Evolutionary conservation across 164 flowering plant species (phyloP), one percentile per base, ranked within the genome.

Genomic region (Sedum album): DNA sequence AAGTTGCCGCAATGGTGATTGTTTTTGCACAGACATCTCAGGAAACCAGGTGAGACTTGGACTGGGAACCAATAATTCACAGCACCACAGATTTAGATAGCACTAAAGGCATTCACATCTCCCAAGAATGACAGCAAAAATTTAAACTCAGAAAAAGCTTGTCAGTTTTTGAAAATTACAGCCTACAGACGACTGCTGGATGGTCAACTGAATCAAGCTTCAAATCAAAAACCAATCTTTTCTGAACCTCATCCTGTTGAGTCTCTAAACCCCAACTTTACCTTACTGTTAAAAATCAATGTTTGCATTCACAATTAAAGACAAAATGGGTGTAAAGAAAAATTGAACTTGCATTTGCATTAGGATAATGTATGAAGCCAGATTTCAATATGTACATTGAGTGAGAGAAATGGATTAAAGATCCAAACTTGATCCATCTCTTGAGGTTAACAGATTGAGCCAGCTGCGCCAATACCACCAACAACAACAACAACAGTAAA

Each of bases 401-500:
- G 57, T 51, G 25, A 51, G 57, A 51, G 21, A 51, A 51, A 51
- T 51, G 26, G 57, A 51, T 25, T 51, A 51, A 51, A 51, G 26
- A n/a, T 51, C 57, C 57, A 51, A n/a, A 51, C 57, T 23, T n/a
- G 6, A 10, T 5, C 21, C 48, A 13, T 44, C 48, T 3, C 25
- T 51, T 51, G 57, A 51, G 57, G 48, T 44, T 44, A 44, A 14
- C 57, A 51, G 57, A 51, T 51, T 51, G 57, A 51, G 57, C 57
- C 57, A 51, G 57, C 8, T 23, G 57, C 57, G 57, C 57, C 57
- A 51, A 51, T 51, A 51, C 57, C 57, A 51, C 57, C 57, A n/a
- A n/a, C n/a, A n/a, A 51, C 57, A 51, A 25, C 10, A 51, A 9
- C 57, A 51, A 17, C 48, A 44, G 15, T 18, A 44, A 17, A 5